Conservation (phyloP, 108 stramenopile genomes). For the Cylindrotheca fusiformis region DNA sequence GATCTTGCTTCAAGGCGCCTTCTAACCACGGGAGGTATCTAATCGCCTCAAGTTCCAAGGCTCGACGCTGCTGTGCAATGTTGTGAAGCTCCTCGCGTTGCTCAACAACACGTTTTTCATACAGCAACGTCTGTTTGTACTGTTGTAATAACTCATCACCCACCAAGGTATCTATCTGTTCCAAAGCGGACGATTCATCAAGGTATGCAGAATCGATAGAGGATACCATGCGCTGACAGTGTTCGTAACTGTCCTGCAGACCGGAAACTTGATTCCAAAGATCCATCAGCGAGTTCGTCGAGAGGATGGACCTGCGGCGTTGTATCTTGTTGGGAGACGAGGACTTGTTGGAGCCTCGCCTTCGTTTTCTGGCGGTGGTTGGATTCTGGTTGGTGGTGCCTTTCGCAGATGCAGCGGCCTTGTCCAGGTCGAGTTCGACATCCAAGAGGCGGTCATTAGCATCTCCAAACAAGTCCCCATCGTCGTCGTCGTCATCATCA, state of each 20-base stretch:
- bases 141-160: slow-evolving; percentile 35
- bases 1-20: slow-evolving; percentile 59
- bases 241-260: slow-evolving; percentile 34
- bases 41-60: slow-evolving; percentile 58
- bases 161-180: slow-evolving; percentile 24
- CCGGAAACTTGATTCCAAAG: slow-evolving; percentile 36
- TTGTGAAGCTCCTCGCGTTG: slow-evolving; percentile 51
- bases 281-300: slow-evolving; percentile 44
- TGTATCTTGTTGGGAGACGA: slow-evolving; percentile 7
- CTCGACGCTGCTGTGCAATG: slow-evolving; percentile 51
- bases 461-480: slow-evolving; percentile 55
- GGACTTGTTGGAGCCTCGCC: slow-evolving; percentile 25
- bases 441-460: slow-evolving; percentile 39
- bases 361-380: slow-evolving; percentile 38
- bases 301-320: slow-evolving; percentile 20
- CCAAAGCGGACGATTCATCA: slow-evolving; percentile 5
- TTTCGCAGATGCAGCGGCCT: slow-evolving; percentile 10
- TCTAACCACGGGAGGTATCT: slow-evolving; percentile 74
- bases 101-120: slow-evolving; percentile 29
- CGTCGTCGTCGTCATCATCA: slow-evolving; percentile 46
- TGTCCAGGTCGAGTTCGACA: slow-evolving; percentile 46
- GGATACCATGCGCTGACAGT: slow-evolving; percentile 14
- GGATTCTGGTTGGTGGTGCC: slow-evolving; percentile 6
- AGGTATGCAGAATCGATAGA: slow-evolving; percentile 19
- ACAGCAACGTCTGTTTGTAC: slow-evolving; percentile 47